Evolutionary conservation across 163 green algal species (phyloP), one percentile per base, ranked within the genome.

Genomic region (Coccomyxa subellipsoidea): DNA sequence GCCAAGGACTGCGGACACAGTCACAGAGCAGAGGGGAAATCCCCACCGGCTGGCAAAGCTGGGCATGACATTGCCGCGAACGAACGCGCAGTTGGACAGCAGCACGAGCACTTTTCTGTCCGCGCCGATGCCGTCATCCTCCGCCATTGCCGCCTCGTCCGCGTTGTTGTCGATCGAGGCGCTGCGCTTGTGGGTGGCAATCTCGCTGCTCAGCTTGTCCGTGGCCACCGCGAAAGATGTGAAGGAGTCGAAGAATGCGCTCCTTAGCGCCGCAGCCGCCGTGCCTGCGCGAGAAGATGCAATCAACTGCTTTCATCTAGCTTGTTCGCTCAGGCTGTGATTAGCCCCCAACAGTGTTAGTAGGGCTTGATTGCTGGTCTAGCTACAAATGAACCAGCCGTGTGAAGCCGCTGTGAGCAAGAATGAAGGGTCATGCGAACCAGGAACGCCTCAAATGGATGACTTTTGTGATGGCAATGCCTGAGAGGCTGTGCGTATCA

Each of bases 21-120:
- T 40, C n/a, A n/a, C n/a, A n/a, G n/a, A n/a, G n/a, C n/a, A n/a
- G n/a, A n/a, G n/a, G n/a, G n/a, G 5, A 78, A 25, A 34, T 15
- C 54, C 77, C 36, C 79, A 85, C 66, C 77, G 38, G 4, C 7
- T 6, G 37, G 31, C 76, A 81, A 83, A 80, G 75, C 54, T 54
- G 2, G 66, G 73, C 82, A 89, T 77, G 78, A 89, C 70, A 6
- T 25, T 36, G 21, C 39, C 35, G 35, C 82, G 79, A 36, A 82
- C 76, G 25, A 77, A 70, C 7, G 31, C 77, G 25, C 82, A 80
- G 38, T 86, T 86, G 69, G 79, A 70, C 18, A 81, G 83, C 53
- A 89, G 85, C 77, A 85, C 37, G 37, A 86, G 82, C 79, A 86
- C 59, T 73, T 84, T 84, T 76, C 53, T 36, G 9, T 84, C 39